Evolutionary conservation across 1,284 basidiomycete species (phyloP), one percentile per base, ranked within the genome.

Genomic region (Trichosporon sp.): DNA sequence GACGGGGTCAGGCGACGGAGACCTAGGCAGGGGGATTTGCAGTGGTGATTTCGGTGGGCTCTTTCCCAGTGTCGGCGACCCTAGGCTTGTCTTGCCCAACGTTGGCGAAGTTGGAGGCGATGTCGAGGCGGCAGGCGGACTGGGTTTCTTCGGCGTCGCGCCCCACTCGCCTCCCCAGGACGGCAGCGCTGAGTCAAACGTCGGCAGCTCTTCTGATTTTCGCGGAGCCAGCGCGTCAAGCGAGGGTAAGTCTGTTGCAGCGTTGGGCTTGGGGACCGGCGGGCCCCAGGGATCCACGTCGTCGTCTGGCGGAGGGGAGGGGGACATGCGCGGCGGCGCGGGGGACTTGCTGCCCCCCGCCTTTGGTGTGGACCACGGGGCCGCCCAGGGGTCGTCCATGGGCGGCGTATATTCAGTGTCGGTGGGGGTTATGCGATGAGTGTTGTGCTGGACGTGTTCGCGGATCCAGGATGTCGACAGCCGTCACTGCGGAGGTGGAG

Each of bases 311-410:
- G 73, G 71, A 14, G 73, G 69, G 11, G 69, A 71, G 46, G 68
- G 43, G 61, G 65, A 61, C 68, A 73, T 70, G 59, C 67, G 69
- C 54, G 59, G 63, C 48, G 66, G 51, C 43, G 31, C 40, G 31
- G 65, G 66, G 19, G 67, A 21, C 31, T 65, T 40, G 14, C 59
- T 40, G 8, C 19, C 26, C n/a, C 46, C 32, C 6, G 32, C 43
- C 7, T 19, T 32, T 37, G 65, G 35, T 32, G 59, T 56, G 67
- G 70, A 66, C 73, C 73, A 74, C 51, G 51, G 51, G 56, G 69
- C 70, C 54, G 73, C 73, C 73, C 73, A 74, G 26, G 73, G 73
- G 46, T 74, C 73, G 63, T 74, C 73, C 73, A 74, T 74, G 6
- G 40, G 59, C 48, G 40, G 68, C 21, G 21, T 21, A 63, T 63